Evolutionary conservation across 192 early-diverging fungal genomes (phyloP).

Genomic region (Backusella psychrophila): DNA sequence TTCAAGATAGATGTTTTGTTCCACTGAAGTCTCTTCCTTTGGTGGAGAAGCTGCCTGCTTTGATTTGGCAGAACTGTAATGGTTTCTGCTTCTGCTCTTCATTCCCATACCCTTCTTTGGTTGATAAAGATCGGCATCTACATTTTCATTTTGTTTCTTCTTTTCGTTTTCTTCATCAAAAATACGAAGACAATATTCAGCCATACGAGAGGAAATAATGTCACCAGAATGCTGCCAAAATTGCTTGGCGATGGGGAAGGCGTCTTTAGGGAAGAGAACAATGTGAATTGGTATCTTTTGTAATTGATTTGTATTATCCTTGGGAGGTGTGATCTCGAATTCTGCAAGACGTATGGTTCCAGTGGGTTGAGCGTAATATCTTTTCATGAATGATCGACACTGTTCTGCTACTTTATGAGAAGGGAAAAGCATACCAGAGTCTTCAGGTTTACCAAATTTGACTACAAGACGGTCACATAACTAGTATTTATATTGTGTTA

Average conservation of each 20-base stretch:
- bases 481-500: neutral
- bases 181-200: conserved; percentile 75
- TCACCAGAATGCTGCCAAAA: conserved; percentile 98
- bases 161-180: conserved; percentile 42
- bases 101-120: conserved; percentile 11
- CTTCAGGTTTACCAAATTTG: conserved; percentile 63
- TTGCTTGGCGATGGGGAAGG: conserved; percentile 77
- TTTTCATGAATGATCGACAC: conserved; percentile 63
- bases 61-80: conserved; percentile 2
- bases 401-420: conserved; percentile 62
- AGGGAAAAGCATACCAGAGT: conserved; percentile 76
- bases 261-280: conserved; percentile 73
- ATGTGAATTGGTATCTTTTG: conserved; percentile 53
- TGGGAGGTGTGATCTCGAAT: conserved; percentile 53
- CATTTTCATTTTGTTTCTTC: conserved; percentile 34
- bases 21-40: conserved; percentile 41
- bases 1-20: conserved; percentile 77
- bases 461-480: conserved; percentile 46
- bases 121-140: conserved; percentile 22
- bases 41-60: neutral
- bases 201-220: conserved; percentile 83
- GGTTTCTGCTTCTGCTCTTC: conserved; percentile 7
- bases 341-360: conserved; percentile 60
- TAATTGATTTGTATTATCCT: conserved; percentile 39
- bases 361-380: conserved; percentile 34